phyloP scores from a whole-genome alignment of 768 basidiomycete species.

The Mycena chlorophos region DNA sequence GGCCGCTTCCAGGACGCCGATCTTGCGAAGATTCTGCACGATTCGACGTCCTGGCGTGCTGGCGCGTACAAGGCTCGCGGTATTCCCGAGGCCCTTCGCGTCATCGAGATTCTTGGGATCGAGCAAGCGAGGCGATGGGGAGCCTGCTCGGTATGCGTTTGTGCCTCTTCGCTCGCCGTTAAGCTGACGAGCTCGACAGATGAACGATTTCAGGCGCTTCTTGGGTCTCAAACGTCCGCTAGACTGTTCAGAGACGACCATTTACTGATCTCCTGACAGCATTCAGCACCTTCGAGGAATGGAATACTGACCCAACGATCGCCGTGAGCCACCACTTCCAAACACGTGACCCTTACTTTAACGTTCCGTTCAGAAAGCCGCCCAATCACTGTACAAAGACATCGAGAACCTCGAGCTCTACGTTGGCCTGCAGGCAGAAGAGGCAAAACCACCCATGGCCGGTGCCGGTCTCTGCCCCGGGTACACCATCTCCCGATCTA shows the following conservation, averaged over 20 bases:
- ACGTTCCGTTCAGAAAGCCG: conserved; percentile 47
- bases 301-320: conserved; percentile 65
- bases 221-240: conserved; percentile 62
- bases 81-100: conserved; percentile 61
- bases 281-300: conserved; percentile 64
- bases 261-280: conserved; percentile 39
- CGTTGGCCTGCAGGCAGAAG: conserved; percentile 73
- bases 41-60: conserved; percentile 59
- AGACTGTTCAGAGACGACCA: neutral
- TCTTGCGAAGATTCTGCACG: conserved; percentile 60
- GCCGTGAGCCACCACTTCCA: conserved; percentile 37
- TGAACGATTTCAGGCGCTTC: conserved; percentile 75
- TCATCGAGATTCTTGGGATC: conserved; percentile 71
- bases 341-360: neutral
- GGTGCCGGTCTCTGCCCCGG: conserved; percentile 82
- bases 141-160: conserved; percentile 62
- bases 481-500: conserved; percentile 83
- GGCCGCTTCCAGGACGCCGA: conserved; percentile 66
- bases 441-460: conserved; percentile 59
- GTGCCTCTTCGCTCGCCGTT: neutral
- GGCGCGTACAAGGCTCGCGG: conserved; percentile 70
- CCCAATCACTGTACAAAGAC: conserved; percentile 63
- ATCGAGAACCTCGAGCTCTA: conserved; percentile 82
- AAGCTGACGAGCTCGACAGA: conserved; percentile 32
- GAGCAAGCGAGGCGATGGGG: conserved; percentile 68